A percentile compares a stretch with the other conserved stretches of the same genome.
Conservation (phyloP, 257 asterid genomes). For the Mitragyna speciosa region DNA sequence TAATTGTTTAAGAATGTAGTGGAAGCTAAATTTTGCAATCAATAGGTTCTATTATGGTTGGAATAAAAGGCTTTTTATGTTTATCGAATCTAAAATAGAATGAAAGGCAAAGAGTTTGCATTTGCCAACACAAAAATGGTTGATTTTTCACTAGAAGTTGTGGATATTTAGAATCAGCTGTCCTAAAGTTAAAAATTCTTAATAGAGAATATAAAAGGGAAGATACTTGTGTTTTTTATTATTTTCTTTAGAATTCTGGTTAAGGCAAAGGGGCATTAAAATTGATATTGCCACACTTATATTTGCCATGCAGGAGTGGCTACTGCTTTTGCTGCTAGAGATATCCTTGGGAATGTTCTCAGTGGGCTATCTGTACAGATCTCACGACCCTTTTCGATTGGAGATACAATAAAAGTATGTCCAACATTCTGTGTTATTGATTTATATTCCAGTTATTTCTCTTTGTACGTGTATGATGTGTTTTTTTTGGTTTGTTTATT, state of each 20-base stretch:
- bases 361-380: constrained; percentile 82
- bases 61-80: not conserved
- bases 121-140: not conserved
- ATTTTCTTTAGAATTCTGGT: not conserved
- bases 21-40: not conserved
- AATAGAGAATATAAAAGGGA: not conserved
- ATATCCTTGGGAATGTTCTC: constrained; percentile 84
- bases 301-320: constrained; percentile 76
- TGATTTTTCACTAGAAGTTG: not conserved
- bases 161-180: not conserved
- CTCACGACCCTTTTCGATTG: constrained; percentile 78
- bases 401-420: constrained; percentile 84
- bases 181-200: not conserved
- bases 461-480: not conserved
- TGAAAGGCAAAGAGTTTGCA: not conserved
- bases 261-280: not conserved
- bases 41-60: not conserved
- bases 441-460: not conserved
- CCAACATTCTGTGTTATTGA: not conserved
- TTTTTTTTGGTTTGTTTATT: not conserved
- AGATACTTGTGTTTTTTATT: not conserved
- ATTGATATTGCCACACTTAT: constrained; percentile 14
- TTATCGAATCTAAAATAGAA: not conserved
- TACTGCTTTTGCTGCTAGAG: constrained; percentile 94
- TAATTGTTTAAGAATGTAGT: not conserved